Evolutionary conservation across 2,329 filamentous ascomycete genomes (phyloP).

Genomic region (Chrysoporthe puriensis): DNA sequence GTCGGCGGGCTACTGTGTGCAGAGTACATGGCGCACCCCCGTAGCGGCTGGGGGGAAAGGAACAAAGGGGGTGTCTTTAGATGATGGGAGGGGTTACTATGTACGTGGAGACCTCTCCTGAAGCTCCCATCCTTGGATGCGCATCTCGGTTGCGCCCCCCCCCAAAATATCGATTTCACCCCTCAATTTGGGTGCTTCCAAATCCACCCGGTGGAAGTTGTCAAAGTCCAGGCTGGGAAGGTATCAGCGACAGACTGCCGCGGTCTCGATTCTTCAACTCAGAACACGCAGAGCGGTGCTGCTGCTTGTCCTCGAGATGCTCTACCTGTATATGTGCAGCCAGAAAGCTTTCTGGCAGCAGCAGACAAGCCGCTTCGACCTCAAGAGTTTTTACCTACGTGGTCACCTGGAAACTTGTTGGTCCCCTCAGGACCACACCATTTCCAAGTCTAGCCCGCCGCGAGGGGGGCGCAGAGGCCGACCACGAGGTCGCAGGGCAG

Average conservation of each 20-base stretch:
- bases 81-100: neutral
- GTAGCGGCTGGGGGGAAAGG: slow-evolving; percentile 1
- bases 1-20: slow-evolving; percentile 2
- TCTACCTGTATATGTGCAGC: neutral
- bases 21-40: neutral
- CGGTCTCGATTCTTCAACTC: no score
- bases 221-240: slow-evolving; percentile 15
- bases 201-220: neutral
- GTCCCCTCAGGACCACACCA: slow-evolving; percentile 7
- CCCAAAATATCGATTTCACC: neutral
- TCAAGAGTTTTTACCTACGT: slow-evolving; percentile 8
- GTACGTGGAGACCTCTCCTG: slow-evolving; percentile 11
- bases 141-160: slow-evolving; percentile 1
- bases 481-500: slow-evolving; percentile 19
- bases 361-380: neutral
- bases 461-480: neutral
- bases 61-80: slow-evolving; percentile 2
- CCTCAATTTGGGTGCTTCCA: neutral
- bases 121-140: slow-evolving; percentile 6
- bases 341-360: neutral
- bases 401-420: slow-evolving; percentile 16
- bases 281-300: neutral
- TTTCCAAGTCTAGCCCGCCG: slow-evolving; percentile 10
- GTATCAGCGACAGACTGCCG: slow-evolving; percentile 4
- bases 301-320: neutral